These are phyloP conservation scores for Pholiota molesta DNA, from an alignment of 768 basidiomycete genomes.

Conservation along the genomic window DNA sequence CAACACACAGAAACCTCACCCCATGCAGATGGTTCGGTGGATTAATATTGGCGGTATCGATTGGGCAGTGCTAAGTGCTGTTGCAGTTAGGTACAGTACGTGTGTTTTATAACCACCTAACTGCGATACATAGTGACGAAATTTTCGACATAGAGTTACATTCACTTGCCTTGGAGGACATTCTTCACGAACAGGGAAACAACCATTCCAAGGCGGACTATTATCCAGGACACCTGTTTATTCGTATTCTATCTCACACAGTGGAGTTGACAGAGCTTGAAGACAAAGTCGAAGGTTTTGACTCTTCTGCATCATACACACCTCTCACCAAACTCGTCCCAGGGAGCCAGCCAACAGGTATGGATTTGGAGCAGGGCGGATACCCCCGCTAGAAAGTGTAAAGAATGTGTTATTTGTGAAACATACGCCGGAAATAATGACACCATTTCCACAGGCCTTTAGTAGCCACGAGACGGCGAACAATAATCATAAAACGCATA, in stretches of 20 bases:
- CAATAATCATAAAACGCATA: background rate
- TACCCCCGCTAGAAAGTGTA: background rate
- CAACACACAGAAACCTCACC: constrained; percentile 29
- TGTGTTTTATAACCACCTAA: constrained; percentile 17
- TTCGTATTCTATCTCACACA: constrained; percentile 58
- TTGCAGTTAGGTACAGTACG: constrained; percentile 61
- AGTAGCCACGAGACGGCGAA: background rate
- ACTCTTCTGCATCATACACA: background rate
- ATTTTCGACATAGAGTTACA: constrained; percentile 51
- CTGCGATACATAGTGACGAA: background rate
- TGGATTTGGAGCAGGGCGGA: constrained; percentile 16
- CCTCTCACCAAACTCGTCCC: background rate
- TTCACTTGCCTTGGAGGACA: constrained; percentile 66
- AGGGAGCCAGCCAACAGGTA: background rate
- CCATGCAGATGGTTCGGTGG: constrained; percentile 50
- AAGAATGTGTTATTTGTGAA: background rate
- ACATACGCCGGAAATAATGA: background rate
- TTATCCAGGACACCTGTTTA: constrained; percentile 61
- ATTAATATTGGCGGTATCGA: constrained; percentile 64
- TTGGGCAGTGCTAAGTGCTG: constrained; percentile 65
- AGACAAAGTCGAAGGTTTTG: background rate
- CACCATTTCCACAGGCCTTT: background rate
- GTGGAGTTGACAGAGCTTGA: constrained; percentile 23
- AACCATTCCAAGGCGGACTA: constrained; percentile 51
- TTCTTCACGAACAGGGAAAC: constrained; percentile 56